A percentile compares a stretch with the other conserved stretches of the same genome.
Evolutionary conservation across 2,329 filamentous ascomycete genomes (phyloP).

Genomic region (Pestalotiopsis sp.): DNA sequence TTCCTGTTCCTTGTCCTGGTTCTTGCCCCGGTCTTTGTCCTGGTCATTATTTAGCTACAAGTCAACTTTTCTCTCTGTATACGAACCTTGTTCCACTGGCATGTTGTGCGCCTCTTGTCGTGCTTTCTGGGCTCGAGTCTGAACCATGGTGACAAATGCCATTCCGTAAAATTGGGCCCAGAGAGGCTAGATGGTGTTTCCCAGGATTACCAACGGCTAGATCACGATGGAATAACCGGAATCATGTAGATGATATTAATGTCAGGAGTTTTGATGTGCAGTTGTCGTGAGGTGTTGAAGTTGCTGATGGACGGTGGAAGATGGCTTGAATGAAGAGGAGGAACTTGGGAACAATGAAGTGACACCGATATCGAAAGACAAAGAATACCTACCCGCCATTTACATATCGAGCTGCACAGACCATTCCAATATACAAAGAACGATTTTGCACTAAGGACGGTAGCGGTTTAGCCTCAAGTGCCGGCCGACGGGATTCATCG

Average conservation of each 20-base stretch:
- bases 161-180: neutral
- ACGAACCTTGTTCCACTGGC: neutral
- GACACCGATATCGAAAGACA: neutral
- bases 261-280: neutral
- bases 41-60: neutral
- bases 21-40: neutral
- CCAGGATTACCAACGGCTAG: neutral
- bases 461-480: too few relatives aligned
- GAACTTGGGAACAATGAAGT: neutral
- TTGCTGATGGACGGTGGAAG: neutral
- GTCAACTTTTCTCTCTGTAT: neutral
- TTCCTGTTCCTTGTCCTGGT: neutral
- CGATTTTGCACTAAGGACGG: too few relatives aligned
- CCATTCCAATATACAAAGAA: neutral
- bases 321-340: neutral
- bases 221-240: neutral
- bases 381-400: neutral
- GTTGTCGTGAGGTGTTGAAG: neutral
- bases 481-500: too few relatives aligned
- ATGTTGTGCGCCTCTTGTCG: neutral
- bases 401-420: neutral
- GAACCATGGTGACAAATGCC: neutral
- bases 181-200: neutral
- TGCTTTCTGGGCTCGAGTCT: slow-evolving; percentile 6
- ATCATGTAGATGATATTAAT: neutral